Conservation (phyloP, 192 early-diverging fungal species). For the Ambispora gerdemannii region DNA sequence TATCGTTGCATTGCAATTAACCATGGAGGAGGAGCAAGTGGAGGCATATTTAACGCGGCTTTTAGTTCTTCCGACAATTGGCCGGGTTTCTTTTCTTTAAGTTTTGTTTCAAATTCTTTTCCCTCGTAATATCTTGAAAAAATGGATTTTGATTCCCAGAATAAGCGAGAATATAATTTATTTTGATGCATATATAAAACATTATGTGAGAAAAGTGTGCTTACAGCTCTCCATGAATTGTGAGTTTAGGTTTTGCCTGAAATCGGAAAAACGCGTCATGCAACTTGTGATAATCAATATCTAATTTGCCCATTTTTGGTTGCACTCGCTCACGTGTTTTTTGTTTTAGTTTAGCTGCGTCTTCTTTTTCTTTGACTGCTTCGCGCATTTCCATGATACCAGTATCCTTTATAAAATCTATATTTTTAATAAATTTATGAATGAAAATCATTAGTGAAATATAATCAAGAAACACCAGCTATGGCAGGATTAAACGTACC, state of each 20-base stretch:
- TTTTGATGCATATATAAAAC: no score
- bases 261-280: slow-evolving; percentile 97
- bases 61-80: slow-evolving; percentile 81
- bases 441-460: no score
- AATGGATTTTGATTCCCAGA: no score
- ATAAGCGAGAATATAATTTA: no score
- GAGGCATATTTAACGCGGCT: slow-evolving; percentile 85
- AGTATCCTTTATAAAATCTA: slow-evolving; percentile 94
- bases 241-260: slow-evolving; percentile 78
- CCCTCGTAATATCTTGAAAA: slow-evolving; percentile 86
- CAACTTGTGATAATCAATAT: slow-evolving; percentile 96
- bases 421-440: neutral
- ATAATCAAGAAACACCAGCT: no score
- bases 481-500: no score
- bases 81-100: slow-evolving; percentile 87
- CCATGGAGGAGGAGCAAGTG: slow-evolving; percentile 94
- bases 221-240: slow-evolving; percentile 79
- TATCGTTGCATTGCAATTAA: slow-evolving; percentile 97
- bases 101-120: slow-evolving; percentile 88
- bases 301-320: slow-evolving; percentile 95
- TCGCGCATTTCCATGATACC: slow-evolving; percentile 97
- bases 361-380: slow-evolving; percentile 84
- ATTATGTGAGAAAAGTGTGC: slow-evolving; percentile 34
- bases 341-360: slow-evolving; percentile 70
- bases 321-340: slow-evolving; percentile 84